phyloP scores from a whole-genome alignment of 2,329 filamentous ascomycete species.

The Sclerotiophoma versabilis region DNA sequence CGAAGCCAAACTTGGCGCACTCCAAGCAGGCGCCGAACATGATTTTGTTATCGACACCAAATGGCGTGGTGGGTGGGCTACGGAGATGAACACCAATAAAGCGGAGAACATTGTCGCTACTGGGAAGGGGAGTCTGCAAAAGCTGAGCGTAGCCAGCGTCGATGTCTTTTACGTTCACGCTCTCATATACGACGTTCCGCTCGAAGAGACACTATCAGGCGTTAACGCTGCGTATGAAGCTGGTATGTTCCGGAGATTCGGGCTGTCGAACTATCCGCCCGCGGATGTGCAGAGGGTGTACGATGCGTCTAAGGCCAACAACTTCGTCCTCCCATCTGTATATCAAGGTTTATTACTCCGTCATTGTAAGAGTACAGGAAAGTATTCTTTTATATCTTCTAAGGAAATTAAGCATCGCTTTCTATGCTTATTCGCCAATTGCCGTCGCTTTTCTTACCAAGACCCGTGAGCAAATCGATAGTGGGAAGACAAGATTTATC shows the following conservation, averaged over 20 bases:
- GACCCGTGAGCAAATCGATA: background rate
- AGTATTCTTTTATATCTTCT: background rate
- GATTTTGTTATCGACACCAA: too few relatives aligned
- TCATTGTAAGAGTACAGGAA: background rate
- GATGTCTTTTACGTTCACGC: background rate
- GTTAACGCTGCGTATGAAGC: background rate
- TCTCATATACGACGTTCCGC: background rate
- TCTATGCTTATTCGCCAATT: background rate
- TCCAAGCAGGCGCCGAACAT: too few relatives aligned
- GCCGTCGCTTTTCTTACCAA: background rate
- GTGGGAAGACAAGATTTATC: background rate
- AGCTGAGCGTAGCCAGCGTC: too few relatives aligned
- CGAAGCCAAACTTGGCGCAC: too few relatives aligned
- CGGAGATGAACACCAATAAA: too few relatives aligned
- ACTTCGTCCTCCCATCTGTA: background rate
- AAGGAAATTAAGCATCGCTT: background rate
- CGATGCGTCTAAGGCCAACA: background rate
- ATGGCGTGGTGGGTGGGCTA: too few relatives aligned
- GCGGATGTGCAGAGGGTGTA: background rate
- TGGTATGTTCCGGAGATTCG: background rate
- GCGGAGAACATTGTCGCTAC: too few relatives aligned
- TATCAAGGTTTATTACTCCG: background rate
- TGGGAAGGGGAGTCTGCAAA: too few relatives aligned
- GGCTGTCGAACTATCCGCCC: background rate
- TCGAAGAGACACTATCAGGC: background rate